Evolutionary conservation across 805 yeast species (phyloP).

Genomic region (Ogataea allantospora): DNA sequence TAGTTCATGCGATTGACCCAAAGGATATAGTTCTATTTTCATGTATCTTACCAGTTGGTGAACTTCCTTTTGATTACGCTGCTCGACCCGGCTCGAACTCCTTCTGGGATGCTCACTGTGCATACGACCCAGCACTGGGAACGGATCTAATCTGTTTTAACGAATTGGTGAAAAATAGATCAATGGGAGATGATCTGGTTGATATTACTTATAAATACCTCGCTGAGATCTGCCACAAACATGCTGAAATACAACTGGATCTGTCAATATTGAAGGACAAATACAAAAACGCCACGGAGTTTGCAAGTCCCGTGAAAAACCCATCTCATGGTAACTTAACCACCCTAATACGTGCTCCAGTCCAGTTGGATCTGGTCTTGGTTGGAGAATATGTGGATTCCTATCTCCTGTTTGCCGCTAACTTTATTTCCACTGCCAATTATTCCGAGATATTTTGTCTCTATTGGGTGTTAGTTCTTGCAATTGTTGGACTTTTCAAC

Average conservation of each 20-base stretch:
- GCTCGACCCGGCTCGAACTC: conserved; percentile 9
- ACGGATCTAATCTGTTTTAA: conserved; percentile 26
- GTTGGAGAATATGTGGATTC: conserved; percentile 15
- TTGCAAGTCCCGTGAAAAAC: conserved; percentile 4
- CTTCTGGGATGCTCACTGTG: conserved; percentile 27
- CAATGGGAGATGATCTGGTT: background rate
- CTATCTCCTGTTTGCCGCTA: conserved; percentile 22
- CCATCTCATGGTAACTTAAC: background rate
- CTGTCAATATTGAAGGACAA: conserved; percentile 1
- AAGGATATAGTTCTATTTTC: conserved; percentile 24
- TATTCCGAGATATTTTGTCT: conserved; percentile 19
- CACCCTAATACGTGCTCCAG: conserved; percentile 16
- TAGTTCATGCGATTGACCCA: conserved; percentile 2
- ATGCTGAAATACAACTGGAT: conserved; percentile 11
- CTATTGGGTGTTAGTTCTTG: conserved; percentile 24
- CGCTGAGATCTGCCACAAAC: conserved; percentile 14
- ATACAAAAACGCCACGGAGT: conserved; percentile 18
- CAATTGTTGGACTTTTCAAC: conserved; percentile 19
- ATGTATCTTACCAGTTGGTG: conserved; percentile 19
- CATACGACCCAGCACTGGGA: conserved; percentile 27
- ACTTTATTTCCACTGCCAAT: conserved; percentile 15
- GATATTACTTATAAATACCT: conserved; percentile 11
- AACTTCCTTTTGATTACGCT: conserved; percentile 21
- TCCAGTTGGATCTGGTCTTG: conserved; percentile 8
- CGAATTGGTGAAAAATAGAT: conserved; percentile 8